Evolutionary conservation across 331 rosid genomes (phyloP).

Genomic region (Malus hybrid): DNA sequence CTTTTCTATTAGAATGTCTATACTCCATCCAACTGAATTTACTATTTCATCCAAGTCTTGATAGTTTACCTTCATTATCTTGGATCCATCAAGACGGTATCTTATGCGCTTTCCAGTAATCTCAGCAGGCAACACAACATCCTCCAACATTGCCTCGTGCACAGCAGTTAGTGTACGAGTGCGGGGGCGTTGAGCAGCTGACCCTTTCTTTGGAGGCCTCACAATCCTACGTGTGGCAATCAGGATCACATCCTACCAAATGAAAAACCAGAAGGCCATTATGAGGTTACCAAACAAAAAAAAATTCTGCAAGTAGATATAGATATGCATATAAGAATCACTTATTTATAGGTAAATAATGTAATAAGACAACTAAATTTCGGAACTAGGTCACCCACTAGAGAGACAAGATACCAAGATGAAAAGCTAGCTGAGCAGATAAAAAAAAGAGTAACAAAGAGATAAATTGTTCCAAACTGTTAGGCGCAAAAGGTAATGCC

Average conservation of each 20-base stretch:
- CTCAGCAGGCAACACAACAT: slow-evolving; percentile 86
- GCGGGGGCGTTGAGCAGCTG: slow-evolving; percentile 87
- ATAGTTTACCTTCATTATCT: slow-evolving; percentile 69
- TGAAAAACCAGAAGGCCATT: background rate
- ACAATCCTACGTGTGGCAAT: slow-evolving; percentile 78
- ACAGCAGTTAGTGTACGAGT: slow-evolving; percentile 87
- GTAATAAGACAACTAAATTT: too few relatives aligned
- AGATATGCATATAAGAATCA: too few relatives aligned
- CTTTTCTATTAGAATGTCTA: background rate
- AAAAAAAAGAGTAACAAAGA: too few relatives aligned
- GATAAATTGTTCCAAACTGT: too few relatives aligned
- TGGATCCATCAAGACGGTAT: slow-evolving; percentile 78
- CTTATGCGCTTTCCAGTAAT: slow-evolving; percentile 82
- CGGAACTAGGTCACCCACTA: too few relatives aligned
- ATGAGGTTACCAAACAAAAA: background rate
- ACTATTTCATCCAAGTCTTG: background rate
- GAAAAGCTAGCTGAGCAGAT: too few relatives aligned
- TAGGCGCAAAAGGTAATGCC: too few relatives aligned
- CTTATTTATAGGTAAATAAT: too few relatives aligned
- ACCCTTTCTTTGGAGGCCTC: slow-evolving; percentile 95
- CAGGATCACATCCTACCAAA: slow-evolving; percentile 58
- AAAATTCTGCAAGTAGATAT: background rate
- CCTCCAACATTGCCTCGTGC: slow-evolving; percentile 87
- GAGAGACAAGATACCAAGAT: too few relatives aligned
- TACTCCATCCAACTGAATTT: background rate